Percentiles rank a stretch among this genome's conserved stretches.
Evolutionary conservation across 257 asterid genomes (phyloP).

Genomic region (Asclepias syriaca): DNA sequence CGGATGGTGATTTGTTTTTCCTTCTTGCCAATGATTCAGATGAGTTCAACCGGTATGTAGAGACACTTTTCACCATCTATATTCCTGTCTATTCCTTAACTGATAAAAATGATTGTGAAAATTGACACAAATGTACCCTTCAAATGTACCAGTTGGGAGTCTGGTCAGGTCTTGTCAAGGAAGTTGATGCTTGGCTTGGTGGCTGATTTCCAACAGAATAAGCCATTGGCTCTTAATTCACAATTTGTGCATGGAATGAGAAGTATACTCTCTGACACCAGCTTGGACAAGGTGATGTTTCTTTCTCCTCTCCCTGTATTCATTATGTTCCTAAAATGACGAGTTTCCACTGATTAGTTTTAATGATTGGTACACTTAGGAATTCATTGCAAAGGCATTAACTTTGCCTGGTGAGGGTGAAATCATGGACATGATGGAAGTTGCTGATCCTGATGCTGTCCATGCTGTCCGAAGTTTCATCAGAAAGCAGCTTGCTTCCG

Average conservation of each 20-base stretch:
- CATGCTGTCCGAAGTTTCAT: constrained; percentile 65
- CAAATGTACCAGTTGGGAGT: constrained; percentile 59
- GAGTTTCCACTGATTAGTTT: constrained; percentile 9
- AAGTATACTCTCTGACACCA: constrained; percentile 52
- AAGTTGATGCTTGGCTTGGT: constrained; percentile 73
- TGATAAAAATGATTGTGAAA: constrained; percentile 4
- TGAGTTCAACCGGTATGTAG: constrained; percentile 73
- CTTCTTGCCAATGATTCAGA: constrained; percentile 83
- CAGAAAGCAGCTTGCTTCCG: constrained; percentile 69
- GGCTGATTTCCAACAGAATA: constrained; percentile 60
- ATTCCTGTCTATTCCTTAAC: not conserved
- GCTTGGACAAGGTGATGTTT: constrained; percentile 61
- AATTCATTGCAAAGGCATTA: constrained; percentile 76
- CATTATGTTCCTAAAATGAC: not conserved
- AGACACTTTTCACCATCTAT: not conserved
- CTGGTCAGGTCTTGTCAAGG: constrained; percentile 77
- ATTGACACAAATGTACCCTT: constrained; percentile 5
- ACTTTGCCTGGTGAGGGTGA: constrained; percentile 79
- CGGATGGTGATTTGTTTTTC: constrained; percentile 56
- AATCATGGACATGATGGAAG: constrained; percentile 81
- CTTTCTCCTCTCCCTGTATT: not conserved
- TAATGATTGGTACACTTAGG: constrained; percentile 32
- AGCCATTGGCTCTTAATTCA: constrained; percentile 61
- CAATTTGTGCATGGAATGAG: constrained; percentile 58
- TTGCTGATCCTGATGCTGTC: constrained; percentile 92